Evolutionary conservation across 371 early-diverging fungal species (phyloP), one percentile per base, ranked within the genome.

Genomic region (Lichtheimia corymbifera): DNA sequence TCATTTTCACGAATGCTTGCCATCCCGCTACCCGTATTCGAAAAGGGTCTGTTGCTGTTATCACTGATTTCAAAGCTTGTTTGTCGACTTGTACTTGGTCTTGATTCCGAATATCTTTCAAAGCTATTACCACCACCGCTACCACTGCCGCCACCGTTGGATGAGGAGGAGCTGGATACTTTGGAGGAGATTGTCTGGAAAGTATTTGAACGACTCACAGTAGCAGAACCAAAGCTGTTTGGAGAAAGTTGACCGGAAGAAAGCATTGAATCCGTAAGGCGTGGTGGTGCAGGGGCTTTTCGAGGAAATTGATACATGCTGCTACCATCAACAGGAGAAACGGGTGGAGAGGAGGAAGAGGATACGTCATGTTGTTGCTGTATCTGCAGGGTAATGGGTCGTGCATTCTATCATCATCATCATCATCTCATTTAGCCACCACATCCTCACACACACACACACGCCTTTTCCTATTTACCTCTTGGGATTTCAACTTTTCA

Each of bases 241-340:
- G 75, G 73, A 12, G 69, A 67, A 0, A 68, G 63, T 55, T 72
- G 59, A 45, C 56, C 52, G 11, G 51, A 60, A 24, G 58, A 51
- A 27, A 59, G 59, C 50, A 55, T 44, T 11, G 58, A 61, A 28
- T 55, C 53, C 18, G 52, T 52, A 17, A 50, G 52, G 7, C 55
- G 57, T 28, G 79, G 79, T 51, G 79, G 79, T 55, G 70, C 44
- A 51, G 79, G 79, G 40, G 79, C 79, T 52, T 75, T 79, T 50
- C 79, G 66, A 40, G 79, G 79, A 53, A 68, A 75, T 45, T 79
- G 72, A 51, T 75, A 79, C 50, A 75, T 53, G 41, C 62, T 58
- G 17, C 67, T 67, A 3, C 63, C 49, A 43, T 60, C 65, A 11
- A 64, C 40, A 51, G 64, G 68, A 5, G 68, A 68, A 1, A 51